Evolutionary conservation across 805 yeast species (phyloP).

Genomic region (Wickerhamiella galacta): DNA sequence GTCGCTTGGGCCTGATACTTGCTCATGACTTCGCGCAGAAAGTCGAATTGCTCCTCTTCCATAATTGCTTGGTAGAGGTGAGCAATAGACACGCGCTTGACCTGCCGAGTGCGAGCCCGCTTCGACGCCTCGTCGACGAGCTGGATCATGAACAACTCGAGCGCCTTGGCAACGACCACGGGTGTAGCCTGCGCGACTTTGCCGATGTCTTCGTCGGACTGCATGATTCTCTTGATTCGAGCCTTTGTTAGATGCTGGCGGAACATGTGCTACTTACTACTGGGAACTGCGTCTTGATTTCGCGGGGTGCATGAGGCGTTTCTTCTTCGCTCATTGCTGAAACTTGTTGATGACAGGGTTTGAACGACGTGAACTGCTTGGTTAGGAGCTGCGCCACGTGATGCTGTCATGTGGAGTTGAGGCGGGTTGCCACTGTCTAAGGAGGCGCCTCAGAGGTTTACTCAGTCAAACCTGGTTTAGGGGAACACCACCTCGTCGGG

Average conservation of each 20-base stretch:
- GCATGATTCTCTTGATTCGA: conserved; percentile 90
- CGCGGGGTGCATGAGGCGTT: no score
- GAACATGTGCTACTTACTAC: conserved; percentile 18
- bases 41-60: conserved; percentile 82
- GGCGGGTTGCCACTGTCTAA: neutral
- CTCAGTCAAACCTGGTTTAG: no score
- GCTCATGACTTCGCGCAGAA: conserved; percentile 58
- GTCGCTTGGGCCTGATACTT: conserved; percentile 32
- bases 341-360: neutral
- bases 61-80: conserved; percentile 73
- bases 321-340: no score
- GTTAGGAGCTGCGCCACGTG: neutral
- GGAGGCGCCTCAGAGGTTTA: no score
- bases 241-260: conserved; percentile 29
- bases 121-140: conserved; percentile 69
- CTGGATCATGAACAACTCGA: conserved; percentile 81
- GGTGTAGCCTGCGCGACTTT: conserved; percentile 99
- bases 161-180: conserved; percentile 88
- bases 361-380: neutral
- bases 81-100: conserved; percentile 65
- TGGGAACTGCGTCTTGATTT: conserved; percentile 28
- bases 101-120: conserved; percentile 59
- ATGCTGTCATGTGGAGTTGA: neutral
- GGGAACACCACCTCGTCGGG: no score
- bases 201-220: conserved; percentile 94